Evolutionary conservation across 2,329 filamentous ascomycete species (phyloP).

Genomic region (Pseudogymnoascus sp.): DNA sequence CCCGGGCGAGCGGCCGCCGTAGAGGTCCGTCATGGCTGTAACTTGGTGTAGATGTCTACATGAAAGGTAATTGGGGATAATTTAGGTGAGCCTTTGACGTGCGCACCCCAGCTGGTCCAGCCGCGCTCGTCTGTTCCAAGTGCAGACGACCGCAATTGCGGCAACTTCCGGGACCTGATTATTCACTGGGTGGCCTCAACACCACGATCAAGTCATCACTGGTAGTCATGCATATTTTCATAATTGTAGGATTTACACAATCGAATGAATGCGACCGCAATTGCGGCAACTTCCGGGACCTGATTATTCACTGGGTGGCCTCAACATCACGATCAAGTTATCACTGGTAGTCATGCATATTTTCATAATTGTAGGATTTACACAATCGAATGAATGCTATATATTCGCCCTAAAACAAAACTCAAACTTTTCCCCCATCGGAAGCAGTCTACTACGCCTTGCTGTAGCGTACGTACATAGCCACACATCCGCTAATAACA

Average conservation of each 20-base stretch:
- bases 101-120: not conserved
- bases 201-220: not conserved
- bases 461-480: not conserved
- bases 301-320: not conserved
- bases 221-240: not conserved
- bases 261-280: not conserved
- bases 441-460: conserved; percentile 1
- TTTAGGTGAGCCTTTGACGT: not conserved
- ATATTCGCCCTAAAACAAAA: not conserved
- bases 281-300: not conserved
- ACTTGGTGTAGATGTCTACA: not conserved
- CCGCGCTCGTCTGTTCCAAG: conserved; percentile 3
- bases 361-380: not conserved
- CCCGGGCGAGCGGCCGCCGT: conserved; percentile 17
- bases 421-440: not conserved
- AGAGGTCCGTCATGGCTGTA: conserved; percentile 16
- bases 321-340: not conserved
- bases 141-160: not conserved
- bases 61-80: not conserved
- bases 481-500: conserved; percentile 21
- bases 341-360: not conserved
- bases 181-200: not conserved
- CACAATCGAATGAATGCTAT: not conserved
- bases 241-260: not conserved
- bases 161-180: not conserved